Percentiles rank a stretch among this genome's conserved stretches.
phyloP scores from a whole-genome alignment of 2,329 filamentous ascomycete species.

The Cordyceps cateniannulata region DNA sequence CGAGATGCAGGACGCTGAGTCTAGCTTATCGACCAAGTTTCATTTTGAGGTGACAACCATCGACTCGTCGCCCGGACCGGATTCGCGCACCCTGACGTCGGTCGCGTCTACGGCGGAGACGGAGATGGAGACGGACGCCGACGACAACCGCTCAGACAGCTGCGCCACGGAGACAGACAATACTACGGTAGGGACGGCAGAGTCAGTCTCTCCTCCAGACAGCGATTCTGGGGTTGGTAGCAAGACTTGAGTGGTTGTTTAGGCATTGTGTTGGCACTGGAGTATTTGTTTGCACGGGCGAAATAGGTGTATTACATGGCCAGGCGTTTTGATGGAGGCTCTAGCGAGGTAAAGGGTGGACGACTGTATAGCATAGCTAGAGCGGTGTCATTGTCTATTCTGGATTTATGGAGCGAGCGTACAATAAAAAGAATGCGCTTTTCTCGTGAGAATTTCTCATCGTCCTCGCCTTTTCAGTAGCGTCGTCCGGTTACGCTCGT shows the following conservation, averaged over 20 bases:
- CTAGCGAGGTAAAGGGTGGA: not conserved
- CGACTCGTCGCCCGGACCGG: not conserved
- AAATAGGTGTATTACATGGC: not conserved
- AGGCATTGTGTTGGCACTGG: not conserved
- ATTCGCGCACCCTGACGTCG: not conserved
- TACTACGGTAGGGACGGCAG: conserved; percentile 6
- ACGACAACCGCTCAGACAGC: not conserved
- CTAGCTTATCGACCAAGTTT: not conserved
- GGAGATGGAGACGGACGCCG: not conserved
- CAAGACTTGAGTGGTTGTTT: not conserved
- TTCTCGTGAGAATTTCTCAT: not conserved
- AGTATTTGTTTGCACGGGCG: not conserved
- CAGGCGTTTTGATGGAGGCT: not conserved
- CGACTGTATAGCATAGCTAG: not conserved
- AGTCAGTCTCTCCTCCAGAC: not conserved
- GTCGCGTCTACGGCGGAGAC: not conserved
- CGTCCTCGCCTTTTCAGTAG: too few species aligned
- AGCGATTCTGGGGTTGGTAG: not conserved
- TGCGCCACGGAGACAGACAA: conserved; percentile 8
- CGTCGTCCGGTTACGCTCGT: too few species aligned
- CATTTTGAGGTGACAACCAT: not conserved
- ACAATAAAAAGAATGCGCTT: not conserved
- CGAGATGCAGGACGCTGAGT: conserved; percentile 14
- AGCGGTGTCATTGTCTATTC: not conserved
- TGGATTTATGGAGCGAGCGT: not conserved